Evolutionary conservation across 176 grass and related monocot species (phyloP).

Genomic region (Cocos nucifera): DNA sequence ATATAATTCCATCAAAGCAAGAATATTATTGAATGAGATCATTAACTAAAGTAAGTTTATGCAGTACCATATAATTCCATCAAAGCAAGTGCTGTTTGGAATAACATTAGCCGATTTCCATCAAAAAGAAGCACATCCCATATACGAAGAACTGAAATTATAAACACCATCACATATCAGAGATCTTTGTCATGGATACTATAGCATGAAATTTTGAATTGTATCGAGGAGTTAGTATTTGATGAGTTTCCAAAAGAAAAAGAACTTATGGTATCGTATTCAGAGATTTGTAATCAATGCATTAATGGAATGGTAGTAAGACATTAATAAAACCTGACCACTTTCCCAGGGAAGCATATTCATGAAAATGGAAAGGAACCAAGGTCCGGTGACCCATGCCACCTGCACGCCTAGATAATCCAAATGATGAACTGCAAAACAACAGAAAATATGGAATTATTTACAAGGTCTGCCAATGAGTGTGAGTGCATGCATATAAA

Average conservation of each 20-base stretch:
- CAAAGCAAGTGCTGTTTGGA: conserved; percentile 72
- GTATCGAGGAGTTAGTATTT: no score
- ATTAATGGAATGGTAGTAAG: conserved; percentile 20
- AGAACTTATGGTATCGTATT: background rate
- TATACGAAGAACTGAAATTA: conserved; percentile 72
- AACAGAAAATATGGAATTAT: background rate
- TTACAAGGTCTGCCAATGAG: no score
- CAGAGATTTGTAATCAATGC: background rate
- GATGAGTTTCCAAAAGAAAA: no score
- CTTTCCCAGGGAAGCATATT: conserved; percentile 99
- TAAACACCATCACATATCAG: no score
- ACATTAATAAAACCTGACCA: conserved; percentile 65
- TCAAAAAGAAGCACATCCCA: conserved; percentile 95
- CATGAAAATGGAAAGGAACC: conserved; percentile 97
- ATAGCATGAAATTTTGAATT: no score
- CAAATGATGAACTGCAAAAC: conserved; percentile 68
- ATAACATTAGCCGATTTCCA: conserved; percentile 92
- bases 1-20: conserved; percentile 95
- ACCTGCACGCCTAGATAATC: conserved; percentile 91
- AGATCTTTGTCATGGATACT: no score
- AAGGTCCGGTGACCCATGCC: conserved; percentile 92
- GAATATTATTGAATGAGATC: conserved; percentile 14
- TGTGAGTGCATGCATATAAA: background rate
- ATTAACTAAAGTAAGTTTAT: conserved; percentile 13
- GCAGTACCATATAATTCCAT: conserved; percentile 94